Percentiles rank a stretch among this genome's conserved stretches.
phyloP scores from a whole-genome alignment of 2,329 filamentous ascomycete genomes.

The Colletotrichum karsti region DNA sequence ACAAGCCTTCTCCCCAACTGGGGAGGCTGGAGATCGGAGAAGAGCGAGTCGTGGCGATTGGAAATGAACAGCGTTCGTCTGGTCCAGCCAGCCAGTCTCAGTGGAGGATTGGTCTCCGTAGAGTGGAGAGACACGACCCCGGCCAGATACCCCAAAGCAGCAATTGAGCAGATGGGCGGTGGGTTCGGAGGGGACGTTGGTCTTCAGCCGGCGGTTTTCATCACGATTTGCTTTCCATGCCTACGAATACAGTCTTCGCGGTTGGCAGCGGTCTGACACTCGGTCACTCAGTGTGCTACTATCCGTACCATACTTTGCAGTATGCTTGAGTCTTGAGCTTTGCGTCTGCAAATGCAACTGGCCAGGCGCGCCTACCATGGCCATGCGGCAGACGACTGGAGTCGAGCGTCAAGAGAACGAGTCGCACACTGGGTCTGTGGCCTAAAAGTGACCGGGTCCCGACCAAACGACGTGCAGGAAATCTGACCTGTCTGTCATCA shows the following conservation, averaged over 20 bases:
- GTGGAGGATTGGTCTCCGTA: slow-evolving; percentile 9
- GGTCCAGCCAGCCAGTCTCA: slow-evolving; percentile 11
- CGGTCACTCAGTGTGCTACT: background rate
- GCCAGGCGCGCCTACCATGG: background rate
- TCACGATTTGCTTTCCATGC: no score
- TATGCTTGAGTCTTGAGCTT: background rate
- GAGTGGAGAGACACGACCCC: slow-evolving; percentile 8
- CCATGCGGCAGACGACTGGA: background rate
- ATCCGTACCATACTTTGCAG: background rate
- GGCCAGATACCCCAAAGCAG: slow-evolving; percentile 15
- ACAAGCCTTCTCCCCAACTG: background rate
- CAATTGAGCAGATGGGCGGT: slow-evolving; percentile 26
- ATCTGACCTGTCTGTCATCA: slow-evolving; percentile 17
- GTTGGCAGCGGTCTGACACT: slow-evolving; percentile 10
- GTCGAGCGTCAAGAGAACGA: background rate
- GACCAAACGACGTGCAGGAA: slow-evolving; percentile 6
- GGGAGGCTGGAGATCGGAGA: slow-evolving; percentile 21
- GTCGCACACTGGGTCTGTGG: background rate
- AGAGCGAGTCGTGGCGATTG: slow-evolving; percentile 24
- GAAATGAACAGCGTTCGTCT: slow-evolving; percentile 28
- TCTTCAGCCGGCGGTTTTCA: background rate
- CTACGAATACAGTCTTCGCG: background rate
- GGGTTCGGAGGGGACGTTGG: slow-evolving; percentile 1
- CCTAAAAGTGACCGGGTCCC: background rate
- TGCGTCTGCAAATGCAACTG: background rate